Evolutionary conservation across 306 rosid genomes (phyloP).

Genomic region (Ochetophila trinervis): DNA sequence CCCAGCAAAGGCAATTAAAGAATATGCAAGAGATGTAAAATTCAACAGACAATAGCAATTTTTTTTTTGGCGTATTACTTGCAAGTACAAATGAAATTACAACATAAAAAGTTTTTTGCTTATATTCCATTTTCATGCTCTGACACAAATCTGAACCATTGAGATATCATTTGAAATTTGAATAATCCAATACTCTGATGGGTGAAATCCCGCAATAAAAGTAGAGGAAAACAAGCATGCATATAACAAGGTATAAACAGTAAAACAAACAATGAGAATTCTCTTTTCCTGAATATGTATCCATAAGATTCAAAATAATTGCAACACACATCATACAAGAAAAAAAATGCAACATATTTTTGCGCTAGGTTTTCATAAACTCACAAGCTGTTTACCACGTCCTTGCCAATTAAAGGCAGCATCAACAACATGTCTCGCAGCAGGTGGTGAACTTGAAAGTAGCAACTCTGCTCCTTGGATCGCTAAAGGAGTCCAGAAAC

Average conservation of each 20-base stretch:
- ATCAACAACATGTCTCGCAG: slow-evolving; percentile 64
- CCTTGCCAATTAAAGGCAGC: slow-evolving; percentile 77
- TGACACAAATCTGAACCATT: neutral
- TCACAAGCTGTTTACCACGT: slow-evolving; percentile 85
- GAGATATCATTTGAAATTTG: too few species aligned
- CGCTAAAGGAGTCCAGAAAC: slow-evolving; percentile 41
- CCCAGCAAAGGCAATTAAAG: slow-evolving; percentile 14
- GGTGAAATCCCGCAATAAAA: too few species aligned
- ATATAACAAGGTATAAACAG: too few species aligned
- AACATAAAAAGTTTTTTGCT: neutral
- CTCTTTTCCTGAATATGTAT: too few species aligned
- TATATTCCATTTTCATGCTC: neutral
- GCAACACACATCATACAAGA: neutral
- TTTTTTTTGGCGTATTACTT: neutral
- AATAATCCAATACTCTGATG: too few species aligned
- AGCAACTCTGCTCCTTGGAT: slow-evolving; percentile 61
- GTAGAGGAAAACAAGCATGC: too few species aligned
- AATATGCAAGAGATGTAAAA: neutral
- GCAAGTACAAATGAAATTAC: neutral
- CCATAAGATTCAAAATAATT: too few species aligned
- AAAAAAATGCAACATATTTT: slow-evolving; percentile 1
- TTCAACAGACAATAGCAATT: neutral
- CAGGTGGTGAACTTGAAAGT: slow-evolving; percentile 55
- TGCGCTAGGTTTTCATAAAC: slow-evolving; percentile 20
- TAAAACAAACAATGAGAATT: too few species aligned